Percentiles rank a stretch among this genome's conserved stretches.
Evolutionary conservation across 2,329 filamentous ascomycete genomes (phyloP).

Genomic region (Ramularia collo-cygni): DNA sequence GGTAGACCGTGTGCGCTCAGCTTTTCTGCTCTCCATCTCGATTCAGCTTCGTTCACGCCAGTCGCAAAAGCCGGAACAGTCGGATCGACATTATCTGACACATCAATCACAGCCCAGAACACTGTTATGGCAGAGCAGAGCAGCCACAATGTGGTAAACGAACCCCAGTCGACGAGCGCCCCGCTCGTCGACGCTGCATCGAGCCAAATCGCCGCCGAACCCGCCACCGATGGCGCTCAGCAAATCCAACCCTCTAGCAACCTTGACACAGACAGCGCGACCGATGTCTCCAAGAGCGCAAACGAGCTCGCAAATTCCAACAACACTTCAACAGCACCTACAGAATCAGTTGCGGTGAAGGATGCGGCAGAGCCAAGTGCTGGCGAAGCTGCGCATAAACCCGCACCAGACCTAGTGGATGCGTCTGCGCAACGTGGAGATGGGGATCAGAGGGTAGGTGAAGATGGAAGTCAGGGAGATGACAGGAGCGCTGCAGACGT

Average conservation of each 20-base stretch:
- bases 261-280: conserved; percentile 36
- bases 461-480: conserved; percentile 32
- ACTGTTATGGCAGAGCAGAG: conserved; percentile 68
- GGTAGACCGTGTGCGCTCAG: background rate
- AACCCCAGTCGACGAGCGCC: conserved; percentile 59
- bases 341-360: conserved; percentile 11
- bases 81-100: conserved; percentile 13
- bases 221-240: conserved; percentile 43
- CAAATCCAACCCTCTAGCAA: conserved; percentile 19
- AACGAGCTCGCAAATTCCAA: conserved; percentile 10
- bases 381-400: conserved; percentile 23
- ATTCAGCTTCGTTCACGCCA: background rate
- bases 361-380: conserved; percentile 27
- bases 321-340: conserved; percentile 6
- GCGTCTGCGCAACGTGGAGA: conserved; percentile 5
- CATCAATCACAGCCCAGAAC: conserved; percentile 19
- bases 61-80: background rate
- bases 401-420: conserved; percentile 7
- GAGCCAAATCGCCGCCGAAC: conserved; percentile 46
- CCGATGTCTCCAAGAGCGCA: conserved; percentile 17
- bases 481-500: conserved; percentile 54
- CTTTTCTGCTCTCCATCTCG: background rate
- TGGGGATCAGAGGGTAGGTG: conserved; percentile 18
- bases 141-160: conserved; percentile 65
- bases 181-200: conserved; percentile 58